These are phyloP conservation scores for Malassezia sympodialis DNA, from an alignment of 1,284 basidiomycete species.

Conservation along the genomic window DNA sequence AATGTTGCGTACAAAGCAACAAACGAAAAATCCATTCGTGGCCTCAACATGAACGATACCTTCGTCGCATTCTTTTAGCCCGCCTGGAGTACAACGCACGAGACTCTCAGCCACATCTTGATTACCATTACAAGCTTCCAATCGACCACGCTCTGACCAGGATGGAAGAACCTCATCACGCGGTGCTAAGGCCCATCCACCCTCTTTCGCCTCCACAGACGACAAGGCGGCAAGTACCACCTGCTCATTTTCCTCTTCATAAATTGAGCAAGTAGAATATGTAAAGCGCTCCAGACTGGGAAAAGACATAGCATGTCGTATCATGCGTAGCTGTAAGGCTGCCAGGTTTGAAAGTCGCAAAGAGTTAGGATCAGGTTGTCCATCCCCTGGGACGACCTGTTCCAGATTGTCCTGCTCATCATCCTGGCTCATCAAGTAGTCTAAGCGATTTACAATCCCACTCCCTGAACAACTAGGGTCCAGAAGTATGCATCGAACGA, in stretches of 20 bases:
- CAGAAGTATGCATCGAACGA: constrained; percentile 35
- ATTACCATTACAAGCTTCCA: constrained; percentile 18
- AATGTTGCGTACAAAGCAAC: constrained; percentile 22
- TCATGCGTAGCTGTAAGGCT: constrained; percentile 67
- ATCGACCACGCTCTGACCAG: constrained; percentile 31
- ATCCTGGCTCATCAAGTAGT: constrained; percentile 22
- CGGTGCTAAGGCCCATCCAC: constrained; percentile 28
- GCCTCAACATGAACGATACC: constrained; percentile 20
- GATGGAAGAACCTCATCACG: constrained; percentile 24
- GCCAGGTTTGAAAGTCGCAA: constrained; percentile 20
- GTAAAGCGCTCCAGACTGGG: constrained; percentile 62
- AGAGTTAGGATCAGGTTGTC: not conserved
- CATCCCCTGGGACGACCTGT: constrained; percentile 2
- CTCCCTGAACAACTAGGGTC: constrained; percentile 41
- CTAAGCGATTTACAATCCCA: constrained; percentile 40
- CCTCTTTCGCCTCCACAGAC: constrained; percentile 20
- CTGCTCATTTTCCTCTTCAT: constrained; percentile 79
- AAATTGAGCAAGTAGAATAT: constrained; percentile 91
- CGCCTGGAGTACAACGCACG: constrained; percentile 30
- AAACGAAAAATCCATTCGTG: constrained; percentile 40
- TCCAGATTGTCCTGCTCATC: constrained; percentile 19
- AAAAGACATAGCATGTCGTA: constrained; percentile 88
- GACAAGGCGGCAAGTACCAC: constrained; percentile 56
- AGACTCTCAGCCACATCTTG: constrained; percentile 19
- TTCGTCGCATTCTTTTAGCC: not conserved